Base-by-base conservation (phyloP, 208 protist genomes). In the Leishmania gerbilli region DNA sequence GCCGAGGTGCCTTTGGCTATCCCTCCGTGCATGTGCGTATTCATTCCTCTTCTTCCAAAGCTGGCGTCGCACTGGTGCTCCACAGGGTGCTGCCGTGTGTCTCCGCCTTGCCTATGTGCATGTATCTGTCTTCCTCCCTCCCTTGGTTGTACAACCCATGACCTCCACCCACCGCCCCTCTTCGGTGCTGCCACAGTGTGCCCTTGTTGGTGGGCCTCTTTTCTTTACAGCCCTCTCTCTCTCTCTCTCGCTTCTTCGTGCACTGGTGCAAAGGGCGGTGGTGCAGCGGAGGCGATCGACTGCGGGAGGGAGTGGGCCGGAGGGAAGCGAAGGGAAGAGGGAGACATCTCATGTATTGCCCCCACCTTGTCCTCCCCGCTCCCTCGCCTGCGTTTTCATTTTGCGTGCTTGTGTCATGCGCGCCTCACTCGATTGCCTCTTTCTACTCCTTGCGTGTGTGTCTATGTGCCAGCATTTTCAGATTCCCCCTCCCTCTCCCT, bases 181-280 rank as follows among this genome's bases (percentile, higher is more conserved):
- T 40, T 67, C 27, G 1, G 62, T 8, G 62, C 13, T 40, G 62
- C 1, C 11, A 37, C n/a, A 6, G 15, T 67, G 62, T 31, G 31
- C 71, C 17, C 42, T 55, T 34, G 34, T 13, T 78, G 71, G 19
- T 40, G 34, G 37, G 11, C 60, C 68, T 60, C 11, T 27, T 34
- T 49, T 13, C 37, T 49, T 56, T 13, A 8, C 45, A 47, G 8
- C 45, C 80, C 47, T 75, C 56, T 84, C 65, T 56, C 71, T 71
- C 37, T 37, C 37, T 37, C 37, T 34, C 67, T 60, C 49, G 79
- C 37, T 79, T 55, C 71, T 31, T 74, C 40, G 42, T 34, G 71
- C 47, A 53, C 71, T 24, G 1, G 45, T n/a, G 13, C 47, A 74
- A 2, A 74, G 42, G 47, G 47, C 24, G 40, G n/a, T 8, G 71